phyloP scores from a whole-genome alignment of 2,329 filamentous ascomycete genomes.

The Cryoendolithus antarcticus region DNA sequence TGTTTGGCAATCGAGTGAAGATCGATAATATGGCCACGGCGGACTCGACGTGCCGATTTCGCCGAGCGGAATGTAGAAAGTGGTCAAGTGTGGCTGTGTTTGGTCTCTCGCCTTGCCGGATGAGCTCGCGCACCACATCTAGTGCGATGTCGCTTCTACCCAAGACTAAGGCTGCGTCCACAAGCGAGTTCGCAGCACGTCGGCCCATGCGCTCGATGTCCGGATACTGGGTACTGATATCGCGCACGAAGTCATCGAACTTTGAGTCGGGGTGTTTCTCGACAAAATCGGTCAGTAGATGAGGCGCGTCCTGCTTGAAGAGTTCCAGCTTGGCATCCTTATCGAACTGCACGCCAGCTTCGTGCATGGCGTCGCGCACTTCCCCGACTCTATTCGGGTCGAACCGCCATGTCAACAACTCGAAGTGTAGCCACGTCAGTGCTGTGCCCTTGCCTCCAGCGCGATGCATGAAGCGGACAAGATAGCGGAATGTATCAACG shows the following conservation, averaged over 20 bases:
- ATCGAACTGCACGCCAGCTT: conserved; percentile 11
- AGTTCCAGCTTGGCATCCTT: conserved; percentile 6
- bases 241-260: conserved; percentile 9
- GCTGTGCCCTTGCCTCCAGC: conserved; percentile 8
- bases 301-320: conserved; percentile 7
- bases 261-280: conserved; percentile 1
- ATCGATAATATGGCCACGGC: conserved; percentile 7
- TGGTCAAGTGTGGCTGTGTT: conserved; percentile 14
- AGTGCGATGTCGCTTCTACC: conserved; percentile 13
- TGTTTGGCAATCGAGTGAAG: too few relatives aligned
- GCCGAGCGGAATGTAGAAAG: conserved; percentile 12
- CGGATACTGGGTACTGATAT: conserved; percentile 1
- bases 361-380: conserved; percentile 13
- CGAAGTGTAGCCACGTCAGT: conserved; percentile 15
- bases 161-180: conserved; percentile 9
- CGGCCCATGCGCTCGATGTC: conserved; percentile 9
- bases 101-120: conserved; percentile 4
- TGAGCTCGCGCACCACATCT: conserved; percentile 9
- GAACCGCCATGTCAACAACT: conserved; percentile 11
- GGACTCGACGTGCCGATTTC: conserved; percentile 6
- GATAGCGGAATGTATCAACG: conserved; percentile 16
- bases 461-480: conserved; percentile 14
- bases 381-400: conserved; percentile 5
- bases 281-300: conserved; percentile 7
- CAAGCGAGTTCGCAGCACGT: too few relatives aligned